Conservation (phyloP, 768 basidiomycete species). For the Tubosaeta brunneosetosa region DNA sequence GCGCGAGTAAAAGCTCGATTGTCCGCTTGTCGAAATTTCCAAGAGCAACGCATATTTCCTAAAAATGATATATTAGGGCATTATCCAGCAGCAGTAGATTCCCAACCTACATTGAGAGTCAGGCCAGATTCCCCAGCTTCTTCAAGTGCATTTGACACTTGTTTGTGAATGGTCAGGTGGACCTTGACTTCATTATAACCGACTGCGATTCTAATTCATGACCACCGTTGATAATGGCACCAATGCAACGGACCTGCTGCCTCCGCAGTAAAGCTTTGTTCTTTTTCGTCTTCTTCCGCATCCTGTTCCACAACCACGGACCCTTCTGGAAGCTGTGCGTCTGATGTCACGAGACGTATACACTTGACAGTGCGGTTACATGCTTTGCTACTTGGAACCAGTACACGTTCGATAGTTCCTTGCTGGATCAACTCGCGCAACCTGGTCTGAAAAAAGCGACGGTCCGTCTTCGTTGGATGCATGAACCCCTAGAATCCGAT, state of each 20-base stretch:
- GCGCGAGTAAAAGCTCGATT: conserved; percentile 72
- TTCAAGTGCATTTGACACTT: conserved; percentile 70
- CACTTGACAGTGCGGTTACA: conserved; percentile 51
- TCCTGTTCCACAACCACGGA: conserved; percentile 33
- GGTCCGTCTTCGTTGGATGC: conserved; percentile 69
- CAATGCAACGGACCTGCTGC: conserved; percentile 26
- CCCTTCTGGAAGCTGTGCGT: conserved; percentile 32
- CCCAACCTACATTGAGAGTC: conserved; percentile 57
- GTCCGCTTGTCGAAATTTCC: conserved; percentile 76
- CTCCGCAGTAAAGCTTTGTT: conserved; percentile 26
- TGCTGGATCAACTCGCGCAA: conserved; percentile 69
- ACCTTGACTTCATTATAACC: conserved; percentile 44
- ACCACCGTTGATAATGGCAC: neutral
- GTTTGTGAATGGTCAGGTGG: conserved; percentile 70
- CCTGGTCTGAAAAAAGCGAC: conserved; percentile 77
- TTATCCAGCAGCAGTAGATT: neutral
- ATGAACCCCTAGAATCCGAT: conserved; percentile 56
- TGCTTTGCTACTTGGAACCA: conserved; percentile 57
- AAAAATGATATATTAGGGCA: conserved; percentile 9
- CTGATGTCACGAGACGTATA: conserved; percentile 56
- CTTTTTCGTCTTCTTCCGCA: conserved; percentile 41
- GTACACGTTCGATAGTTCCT: conserved; percentile 69
- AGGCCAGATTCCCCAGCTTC: conserved; percentile 63
- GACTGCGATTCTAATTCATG: conserved; percentile 16
- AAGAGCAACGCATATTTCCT: conserved; percentile 64